Base-by-base conservation (phyloP, 2,329 filamentous ascomycete species). In the Acrodontium crateriforme region DNA sequence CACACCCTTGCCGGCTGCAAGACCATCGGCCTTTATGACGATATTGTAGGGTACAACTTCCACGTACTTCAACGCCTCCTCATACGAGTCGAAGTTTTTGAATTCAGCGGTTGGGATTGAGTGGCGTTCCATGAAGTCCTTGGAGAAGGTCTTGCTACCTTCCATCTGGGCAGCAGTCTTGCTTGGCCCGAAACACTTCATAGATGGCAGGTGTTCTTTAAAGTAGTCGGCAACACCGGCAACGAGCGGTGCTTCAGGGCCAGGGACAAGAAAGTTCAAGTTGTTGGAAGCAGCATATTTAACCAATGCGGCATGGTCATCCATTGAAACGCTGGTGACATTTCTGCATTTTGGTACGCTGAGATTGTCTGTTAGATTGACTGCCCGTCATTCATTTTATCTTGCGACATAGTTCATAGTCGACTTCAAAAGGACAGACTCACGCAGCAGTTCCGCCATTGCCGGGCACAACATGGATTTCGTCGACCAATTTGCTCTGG, bases 101-200 rank as follows among this genome's bases (percentile, higher is more conserved):
- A 93, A 95, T 20, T 71, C 73, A 10, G 89, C 89, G 1, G 89
- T 95, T 19, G 87, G 85, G 44, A 98, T 92, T 46, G 69, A 69
- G 59, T 92, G 74, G 40, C 77, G 74, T 56, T 79, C 77, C 89
- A 95, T 98, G 52, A 95, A 95, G 55, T 95, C 85, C 54, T 98
- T 98, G 37, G 81, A 84, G 55, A 91, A 95, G 8, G 87, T 81
- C 65, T 98, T 98, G 60, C 81, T 91, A 35, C 89, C 89, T 58
- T 98, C 89, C 69, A 98, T 82, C 24, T 71, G 70, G 11, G 89
- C 85, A 13, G 89, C 87, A 26, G 73, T 72, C 58, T 79, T 74
- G 32, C 75, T 79, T 4, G 89, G 89, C 2, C 87, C 89, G 49
- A 94, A 95, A 55, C 74, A 78, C 43, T 71, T 69, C 50, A 93